phyloP scores from a whole-genome alignment of 495 filamentous ascomycete genomes.

The Penicillium simplicissimum region DNA sequence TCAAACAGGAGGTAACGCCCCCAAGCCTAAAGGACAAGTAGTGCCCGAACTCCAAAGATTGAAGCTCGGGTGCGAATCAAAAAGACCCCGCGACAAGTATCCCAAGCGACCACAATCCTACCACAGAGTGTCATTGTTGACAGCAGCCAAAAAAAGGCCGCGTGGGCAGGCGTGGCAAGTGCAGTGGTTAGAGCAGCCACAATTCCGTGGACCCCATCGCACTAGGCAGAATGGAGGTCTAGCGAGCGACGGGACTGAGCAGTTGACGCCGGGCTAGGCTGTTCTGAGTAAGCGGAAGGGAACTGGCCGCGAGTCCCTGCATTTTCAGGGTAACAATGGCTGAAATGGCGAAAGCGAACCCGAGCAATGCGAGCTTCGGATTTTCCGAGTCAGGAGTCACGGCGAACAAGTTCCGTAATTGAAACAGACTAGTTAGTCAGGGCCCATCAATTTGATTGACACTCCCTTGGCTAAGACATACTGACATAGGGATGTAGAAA shows the following conservation, averaged over 20 bases:
- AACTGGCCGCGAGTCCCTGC: constrained; percentile 31
- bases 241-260: not conserved
- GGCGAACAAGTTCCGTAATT: not conserved
- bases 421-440: too few relatives aligned
- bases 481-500: not conserved
- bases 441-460: too few relatives aligned
- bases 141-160: constrained; percentile 14
- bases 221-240: constrained; percentile 19
- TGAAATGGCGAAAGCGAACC: not conserved
- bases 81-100: not conserved
- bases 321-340: constrained; percentile 4
- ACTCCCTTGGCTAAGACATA: too few relatives aligned
- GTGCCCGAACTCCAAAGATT: not conserved
- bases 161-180: constrained; percentile 18
- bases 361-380: not conserved
- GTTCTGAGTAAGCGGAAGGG: constrained; percentile 5
- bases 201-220: constrained; percentile 16
- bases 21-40: not conserved
- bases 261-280: not conserved
- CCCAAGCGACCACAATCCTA: constrained; percentile 16
- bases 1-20: not conserved
- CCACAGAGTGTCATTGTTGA: not conserved
- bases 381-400: not conserved
- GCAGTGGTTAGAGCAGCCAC: not conserved
- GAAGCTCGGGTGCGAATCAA: not conserved